phyloP scores from a whole-genome alignment of 371 early-diverging fungal species.

The Actinomucor elegans region DNA sequence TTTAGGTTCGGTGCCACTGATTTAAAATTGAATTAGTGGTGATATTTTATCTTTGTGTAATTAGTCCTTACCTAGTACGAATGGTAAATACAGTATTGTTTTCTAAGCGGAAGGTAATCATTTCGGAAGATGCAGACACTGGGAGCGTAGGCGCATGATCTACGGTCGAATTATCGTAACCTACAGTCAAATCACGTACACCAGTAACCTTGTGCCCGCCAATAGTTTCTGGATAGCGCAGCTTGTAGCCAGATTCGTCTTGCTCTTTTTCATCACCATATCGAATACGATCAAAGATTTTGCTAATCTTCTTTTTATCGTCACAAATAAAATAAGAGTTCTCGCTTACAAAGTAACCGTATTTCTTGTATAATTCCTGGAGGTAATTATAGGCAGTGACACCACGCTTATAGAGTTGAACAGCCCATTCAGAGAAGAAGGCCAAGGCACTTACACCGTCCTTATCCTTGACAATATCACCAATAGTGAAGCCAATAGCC shows the following conservation, averaged over 20 bases:
- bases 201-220: slow-evolving; percentile 68
- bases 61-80: slow-evolving; percentile 58
- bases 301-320: slow-evolving; percentile 66
- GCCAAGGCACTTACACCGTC: slow-evolving; percentile 86
- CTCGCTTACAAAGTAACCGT: slow-evolving; percentile 84
- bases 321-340: slow-evolving; percentile 91
- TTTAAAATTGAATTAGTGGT: neutral
- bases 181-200: slow-evolving; percentile 88
- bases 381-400: slow-evolving; percentile 65
- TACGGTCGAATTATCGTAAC: slow-evolving; percentile 76
- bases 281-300: slow-evolving; percentile 81
- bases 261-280: slow-evolving; percentile 53
- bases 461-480: slow-evolving; percentile 79
- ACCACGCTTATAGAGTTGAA: slow-evolving; percentile 65
- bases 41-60: neutral
- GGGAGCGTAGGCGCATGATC: slow-evolving; percentile 74
- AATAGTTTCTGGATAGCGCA: slow-evolving; percentile 72
- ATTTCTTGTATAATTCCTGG: slow-evolving; percentile 75
- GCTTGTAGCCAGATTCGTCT: slow-evolving; percentile 34
- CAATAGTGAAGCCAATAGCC: slow-evolving; percentile 89
- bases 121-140: slow-evolving; percentile 80
- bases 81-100: slow-evolving; percentile 74
- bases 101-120: slow-evolving; percentile 89
- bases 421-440: slow-evolving; percentile 81
- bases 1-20: slow-evolving; percentile 92